A percentile compares a stretch with the other conserved stretches of the same genome.
Evolutionary conservation across 2,329 filamentous ascomycete genomes (phyloP).

Genomic region (Rhexocercosporidium sp.): DNA sequence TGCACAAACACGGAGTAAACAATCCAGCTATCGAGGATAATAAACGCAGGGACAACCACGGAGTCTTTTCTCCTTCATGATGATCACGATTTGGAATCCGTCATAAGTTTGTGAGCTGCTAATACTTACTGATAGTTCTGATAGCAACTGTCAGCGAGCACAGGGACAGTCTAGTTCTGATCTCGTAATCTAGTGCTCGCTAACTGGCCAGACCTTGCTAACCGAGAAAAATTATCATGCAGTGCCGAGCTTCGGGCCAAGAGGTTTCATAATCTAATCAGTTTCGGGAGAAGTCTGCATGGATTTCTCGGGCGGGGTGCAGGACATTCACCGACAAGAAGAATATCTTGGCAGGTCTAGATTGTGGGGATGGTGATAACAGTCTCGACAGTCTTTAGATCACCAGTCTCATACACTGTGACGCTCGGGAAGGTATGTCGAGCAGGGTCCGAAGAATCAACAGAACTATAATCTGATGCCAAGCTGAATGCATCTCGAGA

Average conservation of each 20-base stretch:
- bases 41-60: background rate
- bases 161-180: background rate
- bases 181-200: background rate
- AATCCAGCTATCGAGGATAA: no score
- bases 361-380: background rate
- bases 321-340: background rate
- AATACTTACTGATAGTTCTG: conserved; percentile 3
- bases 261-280: background rate
- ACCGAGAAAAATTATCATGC: background rate
- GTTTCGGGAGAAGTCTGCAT: background rate
- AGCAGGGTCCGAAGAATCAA: background rate
- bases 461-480: background rate
- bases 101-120: background rate
- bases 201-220: background rate
- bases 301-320: background rate
- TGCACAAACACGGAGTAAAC: no score
- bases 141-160: background rate
- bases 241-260: background rate
- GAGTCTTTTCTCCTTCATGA: background rate
- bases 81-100: no score
- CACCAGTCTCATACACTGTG: no score
- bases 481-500: background rate
- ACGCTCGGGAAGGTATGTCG: no score
- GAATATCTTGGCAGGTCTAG: conserved; percentile 1
- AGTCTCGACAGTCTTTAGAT: background rate